A percentile compares a stretch with the other conserved stretches of the same genome.
Evolutionary conservation across 768 basidiomycete genomes (phyloP).

Genomic region (Exidia glandulosa): DNA sequence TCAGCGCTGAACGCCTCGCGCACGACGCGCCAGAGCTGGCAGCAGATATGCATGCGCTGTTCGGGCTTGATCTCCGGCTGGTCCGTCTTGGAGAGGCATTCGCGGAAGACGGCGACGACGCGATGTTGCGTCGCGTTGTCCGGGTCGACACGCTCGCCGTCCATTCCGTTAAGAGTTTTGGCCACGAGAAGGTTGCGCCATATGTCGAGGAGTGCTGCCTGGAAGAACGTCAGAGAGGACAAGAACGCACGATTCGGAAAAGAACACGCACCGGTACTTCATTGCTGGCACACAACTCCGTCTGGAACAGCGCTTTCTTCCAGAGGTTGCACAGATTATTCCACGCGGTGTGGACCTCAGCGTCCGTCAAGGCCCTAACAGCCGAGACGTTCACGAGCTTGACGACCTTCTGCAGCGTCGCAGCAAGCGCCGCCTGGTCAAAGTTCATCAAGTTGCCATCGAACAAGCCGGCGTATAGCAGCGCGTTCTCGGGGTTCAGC

Average conservation of each 20-base stretch:
- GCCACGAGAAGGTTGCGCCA: slow-evolving; percentile 50
- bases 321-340: slow-evolving; percentile 42
- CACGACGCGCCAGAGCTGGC: slow-evolving; percentile 45
- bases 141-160: slow-evolving; percentile 16
- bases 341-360: slow-evolving; percentile 44
- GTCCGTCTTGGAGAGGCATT: background rate
- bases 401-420: slow-evolving; percentile 38
- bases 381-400: slow-evolving; percentile 43
- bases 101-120: slow-evolving; percentile 13
- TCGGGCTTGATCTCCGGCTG: background rate
- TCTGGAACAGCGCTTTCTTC: slow-evolving; percentile 32
- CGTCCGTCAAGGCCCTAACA: slow-evolving; percentile 42
- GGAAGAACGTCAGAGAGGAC: background rate
- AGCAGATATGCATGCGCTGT: slow-evolving; percentile 34
- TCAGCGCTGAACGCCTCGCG: slow-evolving; percentile 23
- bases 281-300: slow-evolving; percentile 35
- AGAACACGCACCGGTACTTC: slow-evolving; percentile 37
- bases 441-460: slow-evolving; percentile 43
- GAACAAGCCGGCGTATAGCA: slow-evolving; percentile 45
- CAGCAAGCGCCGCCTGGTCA: slow-evolving; percentile 38
- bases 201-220: slow-evolving; percentile 39
- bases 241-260: background rate
- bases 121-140: slow-evolving; percentile 7
- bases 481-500: slow-evolving; percentile 23
- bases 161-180: slow-evolving; percentile 38